These are phyloP conservation scores for Pichia sp. DNA, from an alignment of 1,139 yeast species.

Conservation along the genomic window DNA sequence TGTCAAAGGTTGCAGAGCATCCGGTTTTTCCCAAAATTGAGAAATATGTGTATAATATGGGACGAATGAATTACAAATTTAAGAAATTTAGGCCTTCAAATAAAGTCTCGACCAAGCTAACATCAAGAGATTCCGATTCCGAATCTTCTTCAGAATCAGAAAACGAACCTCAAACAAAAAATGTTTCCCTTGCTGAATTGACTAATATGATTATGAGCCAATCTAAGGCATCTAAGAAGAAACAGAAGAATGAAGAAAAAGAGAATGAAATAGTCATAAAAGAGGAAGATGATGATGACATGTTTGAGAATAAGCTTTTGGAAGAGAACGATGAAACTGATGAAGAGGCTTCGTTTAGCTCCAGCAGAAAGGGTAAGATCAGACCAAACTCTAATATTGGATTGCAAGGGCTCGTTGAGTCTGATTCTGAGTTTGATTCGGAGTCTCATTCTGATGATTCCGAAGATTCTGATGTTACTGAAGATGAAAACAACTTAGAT, in stretches of 20 bases:
- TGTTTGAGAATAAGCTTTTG: background rate
- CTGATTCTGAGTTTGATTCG: background rate
- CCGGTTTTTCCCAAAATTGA: slow-evolving; percentile 13
- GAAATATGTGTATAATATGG: slow-evolving; percentile 12
- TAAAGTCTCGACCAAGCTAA: background rate
- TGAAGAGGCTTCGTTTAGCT: background rate
- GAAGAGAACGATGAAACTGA: slow-evolving; percentile 1
- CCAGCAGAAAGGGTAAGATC: background rate
- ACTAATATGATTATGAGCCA: slow-evolving; percentile 15
- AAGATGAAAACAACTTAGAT: background rate
- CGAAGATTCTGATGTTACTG: background rate
- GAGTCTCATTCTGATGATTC: background rate
- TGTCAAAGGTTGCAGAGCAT: slow-evolving; percentile 7
- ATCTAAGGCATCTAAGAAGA: slow-evolving; percentile 4
- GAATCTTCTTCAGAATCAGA: slow-evolving; percentile 3
- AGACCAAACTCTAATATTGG: background rate
- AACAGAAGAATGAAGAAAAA: background rate
- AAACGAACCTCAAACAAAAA: background rate
- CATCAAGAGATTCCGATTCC: background rate
- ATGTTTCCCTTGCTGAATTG: slow-evolving; percentile 15
- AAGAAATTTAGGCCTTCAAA: slow-evolving; percentile 1
- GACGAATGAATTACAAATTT: slow-evolving; percentile 22
- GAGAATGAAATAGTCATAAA: background rate
- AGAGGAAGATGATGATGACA: slow-evolving; percentile 1
- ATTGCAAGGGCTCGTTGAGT: background rate